Conservation (phyloP, 1,284 basidiomycete genomes). For the Exsudoporus floridanus region DNA sequence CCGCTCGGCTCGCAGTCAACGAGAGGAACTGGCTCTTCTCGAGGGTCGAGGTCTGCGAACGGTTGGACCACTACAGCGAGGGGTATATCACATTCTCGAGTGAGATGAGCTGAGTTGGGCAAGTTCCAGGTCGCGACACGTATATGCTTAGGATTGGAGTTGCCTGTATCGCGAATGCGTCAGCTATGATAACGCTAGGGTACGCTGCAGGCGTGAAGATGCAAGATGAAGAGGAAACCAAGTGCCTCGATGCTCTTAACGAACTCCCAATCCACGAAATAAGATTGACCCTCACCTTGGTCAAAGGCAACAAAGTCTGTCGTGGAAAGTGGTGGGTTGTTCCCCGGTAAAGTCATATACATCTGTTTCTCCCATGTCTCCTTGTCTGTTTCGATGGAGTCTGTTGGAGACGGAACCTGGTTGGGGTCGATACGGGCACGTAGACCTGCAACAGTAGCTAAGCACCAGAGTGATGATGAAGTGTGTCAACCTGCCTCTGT, state of each 20-base stretch:
- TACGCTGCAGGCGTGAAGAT: not conserved
- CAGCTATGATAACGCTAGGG: conserved; percentile 3
- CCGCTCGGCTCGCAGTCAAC: conserved; percentile 68
- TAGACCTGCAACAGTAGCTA: conserved; percentile 48
- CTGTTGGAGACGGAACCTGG: conserved; percentile 91
- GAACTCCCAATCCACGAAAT: not conserved
- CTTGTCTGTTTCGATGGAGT: conserved; percentile 82
- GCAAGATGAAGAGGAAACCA: not conserved
- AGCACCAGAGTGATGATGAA: not conserved
- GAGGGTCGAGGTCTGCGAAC: conserved; percentile 79
- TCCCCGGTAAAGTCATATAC: conserved; percentile 76
- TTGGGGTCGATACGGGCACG: conserved; percentile 85
- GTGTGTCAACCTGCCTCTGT: conserved; percentile 47
- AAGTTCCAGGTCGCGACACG: conserved; percentile 88
- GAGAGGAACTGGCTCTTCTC: conserved; percentile 81
- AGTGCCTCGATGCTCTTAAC: not conserved
- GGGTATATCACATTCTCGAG: conserved; percentile 82
- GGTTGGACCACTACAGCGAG: conserved; percentile 88
- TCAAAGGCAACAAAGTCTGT: conserved; percentile 90
- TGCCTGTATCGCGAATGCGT: conserved; percentile 44
- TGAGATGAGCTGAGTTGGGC: conserved; percentile 79
- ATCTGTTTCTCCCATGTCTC: conserved; percentile 78
- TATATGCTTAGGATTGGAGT: conserved; percentile 81
- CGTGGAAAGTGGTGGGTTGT: conserved; percentile 79
- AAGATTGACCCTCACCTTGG: conserved; percentile 63